Evolutionary conservation across 495 filamentous ascomycete species (phyloP).

Genomic region (Penicillium antarcticum): DNA sequence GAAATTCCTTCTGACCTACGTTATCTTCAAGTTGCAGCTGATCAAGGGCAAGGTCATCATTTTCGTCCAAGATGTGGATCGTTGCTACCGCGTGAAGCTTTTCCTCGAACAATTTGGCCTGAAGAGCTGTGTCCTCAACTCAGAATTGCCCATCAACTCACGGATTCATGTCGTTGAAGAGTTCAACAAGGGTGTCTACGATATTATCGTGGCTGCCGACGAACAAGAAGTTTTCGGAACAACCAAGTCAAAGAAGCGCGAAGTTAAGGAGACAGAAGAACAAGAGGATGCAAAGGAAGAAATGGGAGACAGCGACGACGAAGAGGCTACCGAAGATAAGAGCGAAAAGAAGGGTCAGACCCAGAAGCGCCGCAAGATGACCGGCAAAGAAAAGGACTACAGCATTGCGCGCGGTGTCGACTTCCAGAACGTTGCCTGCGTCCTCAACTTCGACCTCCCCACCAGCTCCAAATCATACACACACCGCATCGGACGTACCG

Average conservation of each 20-base stretch:
- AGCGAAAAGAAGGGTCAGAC: slow-evolving; percentile 29
- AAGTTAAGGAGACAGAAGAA: slow-evolving; percentile 10
- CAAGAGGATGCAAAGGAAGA: slow-evolving; percentile 22
- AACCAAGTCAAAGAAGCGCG: slow-evolving; percentile 41
- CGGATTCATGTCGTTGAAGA: slow-evolving; percentile 93
- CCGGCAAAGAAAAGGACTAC: slow-evolving; percentile 74
- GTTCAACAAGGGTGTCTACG: slow-evolving; percentile 94
- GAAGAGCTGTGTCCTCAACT: slow-evolving; percentile 90
- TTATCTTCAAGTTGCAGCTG: slow-evolving; percentile 91
- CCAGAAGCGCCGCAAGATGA: slow-evolving; percentile 59
- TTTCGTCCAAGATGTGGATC: slow-evolving; percentile 90
- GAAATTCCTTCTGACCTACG: slow-evolving; percentile 90
- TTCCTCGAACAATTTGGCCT: slow-evolving; percentile 97
- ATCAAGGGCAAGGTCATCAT: slow-evolving; percentile 94
- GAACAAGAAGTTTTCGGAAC: slow-evolving; percentile 79
- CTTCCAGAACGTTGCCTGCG: slow-evolving; percentile 90
- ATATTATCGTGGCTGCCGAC: slow-evolving; percentile 94
- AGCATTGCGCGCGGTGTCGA: slow-evolving; percentile 92
- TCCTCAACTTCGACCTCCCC: slow-evolving; percentile 97
- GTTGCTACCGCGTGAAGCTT: slow-evolving; percentile 90
- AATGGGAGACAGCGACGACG: slow-evolving; percentile 32
- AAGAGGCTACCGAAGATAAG: slow-evolving; percentile 22
- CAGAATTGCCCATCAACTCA: slow-evolving; percentile 88
- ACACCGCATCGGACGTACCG: slow-evolving; percentile 92
- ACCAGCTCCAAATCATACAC: slow-evolving; percentile 86